Evolutionary conservation across 1,284 basidiomycete genomes (phyloP).

Genomic region (Puccinia hordei): DNA sequence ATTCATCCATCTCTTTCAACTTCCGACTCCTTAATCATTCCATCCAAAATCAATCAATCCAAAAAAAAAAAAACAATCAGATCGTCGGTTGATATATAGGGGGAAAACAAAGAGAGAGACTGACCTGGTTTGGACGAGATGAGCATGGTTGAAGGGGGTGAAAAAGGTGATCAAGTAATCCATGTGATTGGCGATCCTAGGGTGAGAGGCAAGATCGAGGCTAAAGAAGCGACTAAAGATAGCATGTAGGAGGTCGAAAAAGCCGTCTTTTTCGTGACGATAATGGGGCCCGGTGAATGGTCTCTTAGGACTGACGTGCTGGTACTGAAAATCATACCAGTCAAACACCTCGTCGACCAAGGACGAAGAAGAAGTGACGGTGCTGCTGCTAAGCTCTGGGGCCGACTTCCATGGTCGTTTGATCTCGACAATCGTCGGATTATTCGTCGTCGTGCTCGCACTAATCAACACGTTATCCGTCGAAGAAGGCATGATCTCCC

Average conservation of each 20-base stretch:
- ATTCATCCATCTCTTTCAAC: conserved; percentile 1
- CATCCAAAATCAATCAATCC: too few relatives aligned
- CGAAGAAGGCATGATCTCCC: background rate
- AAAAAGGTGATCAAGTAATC: background rate
- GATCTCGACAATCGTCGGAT: background rate
- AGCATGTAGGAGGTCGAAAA: background rate
- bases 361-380: too few relatives aligned
- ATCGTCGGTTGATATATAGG: background rate
- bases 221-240: background rate
- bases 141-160: background rate
- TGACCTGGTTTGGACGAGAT: background rate
- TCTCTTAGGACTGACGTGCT: background rate
- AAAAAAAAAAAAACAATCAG: background rate
- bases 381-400: too few relatives aligned
- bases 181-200: background rate
- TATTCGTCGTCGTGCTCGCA: background rate
- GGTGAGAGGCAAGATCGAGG: background rate
- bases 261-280: background rate
- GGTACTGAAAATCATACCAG: background rate
- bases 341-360: background rate
- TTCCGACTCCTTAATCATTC: background rate
- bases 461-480: background rate
- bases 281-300: background rate
- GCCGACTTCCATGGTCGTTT: background rate
- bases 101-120: background rate